Conservation (phyloP, 208 protist species). For the Lotmaria passim region DNA sequence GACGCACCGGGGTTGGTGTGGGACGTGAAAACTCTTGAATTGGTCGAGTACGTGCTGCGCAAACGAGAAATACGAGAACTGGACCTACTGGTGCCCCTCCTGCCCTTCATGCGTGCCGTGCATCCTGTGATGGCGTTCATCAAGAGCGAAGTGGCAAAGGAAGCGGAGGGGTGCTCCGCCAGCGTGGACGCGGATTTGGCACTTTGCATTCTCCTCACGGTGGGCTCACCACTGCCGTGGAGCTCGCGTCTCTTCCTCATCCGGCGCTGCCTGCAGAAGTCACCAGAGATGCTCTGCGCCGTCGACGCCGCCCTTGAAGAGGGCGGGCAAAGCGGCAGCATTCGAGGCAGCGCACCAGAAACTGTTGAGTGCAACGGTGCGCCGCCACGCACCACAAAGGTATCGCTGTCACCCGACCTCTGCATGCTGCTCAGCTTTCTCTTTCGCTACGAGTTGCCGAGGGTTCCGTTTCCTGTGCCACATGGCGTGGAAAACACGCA, state of each 20-base stretch:
- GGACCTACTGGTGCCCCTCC: conserved; percentile 2
- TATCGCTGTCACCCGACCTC: conserved; percentile 13
- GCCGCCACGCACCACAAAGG: neutral
- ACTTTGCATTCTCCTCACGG: neutral
- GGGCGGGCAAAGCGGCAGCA: neutral
- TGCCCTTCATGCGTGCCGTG: neutral
- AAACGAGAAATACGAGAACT: neutral
- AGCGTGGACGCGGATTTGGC: neutral
- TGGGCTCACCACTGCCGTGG: conserved; percentile 7
- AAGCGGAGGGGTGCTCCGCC: no score
- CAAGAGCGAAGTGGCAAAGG: neutral
- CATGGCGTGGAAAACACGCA: neutral
- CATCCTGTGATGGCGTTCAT: neutral
- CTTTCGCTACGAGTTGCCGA: neutral
- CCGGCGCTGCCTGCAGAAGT: neutral
- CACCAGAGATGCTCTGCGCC: conserved; percentile 10
- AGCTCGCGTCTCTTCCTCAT: conserved; percentile 2
- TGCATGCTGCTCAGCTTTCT: conserved; percentile 20
- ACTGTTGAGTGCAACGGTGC: neutral
- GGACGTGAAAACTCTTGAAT: neutral
- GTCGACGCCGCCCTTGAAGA: neutral
- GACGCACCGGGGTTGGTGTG: conserved; percentile 1
- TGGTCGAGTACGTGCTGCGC: conserved; percentile 16
- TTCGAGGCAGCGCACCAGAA: no score
- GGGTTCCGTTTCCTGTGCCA: neutral